Conservation (phyloP, 495 filamentous ascomycete genomes). For the Tuber aestivum region DNA sequence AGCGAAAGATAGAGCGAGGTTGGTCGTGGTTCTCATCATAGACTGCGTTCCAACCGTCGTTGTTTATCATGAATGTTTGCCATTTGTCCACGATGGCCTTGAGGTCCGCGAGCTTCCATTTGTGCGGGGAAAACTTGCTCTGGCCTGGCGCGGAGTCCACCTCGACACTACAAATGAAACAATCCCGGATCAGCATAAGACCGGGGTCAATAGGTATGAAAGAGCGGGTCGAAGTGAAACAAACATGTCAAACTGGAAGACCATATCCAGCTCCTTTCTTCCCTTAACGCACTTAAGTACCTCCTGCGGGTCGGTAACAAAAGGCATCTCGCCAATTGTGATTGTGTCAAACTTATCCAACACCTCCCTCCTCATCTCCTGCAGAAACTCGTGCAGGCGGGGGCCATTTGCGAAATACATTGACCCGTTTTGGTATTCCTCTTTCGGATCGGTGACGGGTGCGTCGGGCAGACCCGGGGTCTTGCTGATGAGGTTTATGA, state of each 20-base stretch:
- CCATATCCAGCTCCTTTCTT: conserved; percentile 64
- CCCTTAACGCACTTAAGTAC: conserved; percentile 56
- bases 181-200: not conserved
- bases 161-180: conserved; percentile 4
- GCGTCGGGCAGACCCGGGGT: conserved; percentile 56
- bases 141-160: conserved; percentile 28
- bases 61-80: conserved; percentile 64
- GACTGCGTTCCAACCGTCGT: conserved; percentile 64
- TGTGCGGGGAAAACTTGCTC: conserved; percentile 50
- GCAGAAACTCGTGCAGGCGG: conserved; percentile 58
- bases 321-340: conserved; percentile 67
- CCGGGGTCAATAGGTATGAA: not conserved
- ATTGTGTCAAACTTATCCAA: conserved; percentile 63
- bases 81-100: conserved; percentile 57
- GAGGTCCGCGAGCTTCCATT: conserved; percentile 54
- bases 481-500: conserved; percentile 64
- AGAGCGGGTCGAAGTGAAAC: not conserved
- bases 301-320: conserved; percentile 54
- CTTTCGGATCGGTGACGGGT: conserved; percentile 51
- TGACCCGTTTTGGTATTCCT: conserved; percentile 53
- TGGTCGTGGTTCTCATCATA: conserved; percentile 75
- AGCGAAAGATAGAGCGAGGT: conserved; percentile 59
- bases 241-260: conserved; percentile 63
- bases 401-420: conserved; percentile 60
- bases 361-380: conserved; percentile 56